Evolutionary conservation across 2,329 filamentous ascomycete species (phyloP), one percentile per base, ranked within the genome.

Genomic region (Phialocephala subalpina): DNA sequence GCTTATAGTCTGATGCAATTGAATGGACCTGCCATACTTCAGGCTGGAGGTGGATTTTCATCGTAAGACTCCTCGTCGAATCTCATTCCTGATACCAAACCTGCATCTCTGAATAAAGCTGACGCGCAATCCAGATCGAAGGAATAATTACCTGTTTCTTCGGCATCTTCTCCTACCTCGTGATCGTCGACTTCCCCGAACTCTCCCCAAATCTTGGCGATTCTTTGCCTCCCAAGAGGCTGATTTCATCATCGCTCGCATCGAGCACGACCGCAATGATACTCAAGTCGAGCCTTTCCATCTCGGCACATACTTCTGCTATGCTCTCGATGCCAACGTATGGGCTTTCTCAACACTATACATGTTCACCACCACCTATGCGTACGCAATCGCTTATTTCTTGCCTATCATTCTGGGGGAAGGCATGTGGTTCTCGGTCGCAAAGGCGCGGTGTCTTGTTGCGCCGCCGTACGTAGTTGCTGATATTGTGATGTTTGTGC

Each of bases 381-480:
- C 85, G 1, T 96, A 96, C 75, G 88, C 92, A 0, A 85, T 96
- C 9, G 90, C 91, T 1, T 95, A 92, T 77, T 95, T 94, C 75
- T 79, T 94, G 3, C 92, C 92, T 7, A 87, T 94, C 73, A 92
- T 96, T 72, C 86, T 97, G 5, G 14, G 59, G 14, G 74, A 79
- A 25, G 83, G 84, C n/a, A 84, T 89, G 82, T 82, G 83, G 6
- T 89, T 86, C 77, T 77, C 74, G 33, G 77, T 84, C 12, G 84
- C 78, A 2, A 79, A 78, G 47, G 77, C 84, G 0, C 86, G 88
- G 71, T 86, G 85, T 67, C 80, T 89, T 3, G 80, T 83, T 25
- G 84, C 86, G 0, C 84, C 83, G 3, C 83, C 84, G 1, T 85
- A 82, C 70, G 77, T 76, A 16, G 80, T 83, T 38, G 82, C 83